Evolutionary conservation across 441 rosid genomes (phyloP).

Genomic region (Hura crepitans): DNA sequence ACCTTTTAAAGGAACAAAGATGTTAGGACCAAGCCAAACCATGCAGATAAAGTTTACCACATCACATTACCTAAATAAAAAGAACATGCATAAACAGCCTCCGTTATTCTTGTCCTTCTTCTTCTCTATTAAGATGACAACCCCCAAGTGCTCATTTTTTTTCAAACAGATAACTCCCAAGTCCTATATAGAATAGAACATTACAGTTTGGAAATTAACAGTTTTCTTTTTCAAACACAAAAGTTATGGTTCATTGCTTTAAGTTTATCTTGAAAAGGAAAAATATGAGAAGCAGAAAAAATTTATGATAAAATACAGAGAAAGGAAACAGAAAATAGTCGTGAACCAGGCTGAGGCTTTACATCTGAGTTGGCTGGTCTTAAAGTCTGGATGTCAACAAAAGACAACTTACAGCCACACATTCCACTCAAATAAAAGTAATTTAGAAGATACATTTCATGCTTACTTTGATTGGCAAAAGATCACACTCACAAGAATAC

Average conservation of each 20-base stretch:
- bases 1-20: background rate
- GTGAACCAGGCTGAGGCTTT: background rate
- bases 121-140: background rate
- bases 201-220: background rate
- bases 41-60: background rate
- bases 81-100: slow-evolving; percentile 1
- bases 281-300: no score
- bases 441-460: background rate
- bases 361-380: background rate
- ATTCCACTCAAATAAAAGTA: background rate
- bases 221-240: background rate
- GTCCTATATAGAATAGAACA: no score
- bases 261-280: no score
- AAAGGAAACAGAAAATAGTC: background rate
- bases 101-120: background rate
- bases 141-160: background rate
- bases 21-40: slow-evolving; percentile 3
- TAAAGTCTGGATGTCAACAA: background rate
- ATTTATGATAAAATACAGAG: no score
- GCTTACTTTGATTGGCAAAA: background rate
- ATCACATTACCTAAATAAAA: no score
- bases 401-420: background rate
- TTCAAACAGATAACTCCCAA: no score
- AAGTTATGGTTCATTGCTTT: background rate
- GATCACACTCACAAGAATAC: background rate